Percentiles rank a stretch among this genome's conserved stretches.
phyloP scores from a whole-genome alignment of 2,329 filamentous ascomycete species.

The Aaosphaeria arxii region DNA sequence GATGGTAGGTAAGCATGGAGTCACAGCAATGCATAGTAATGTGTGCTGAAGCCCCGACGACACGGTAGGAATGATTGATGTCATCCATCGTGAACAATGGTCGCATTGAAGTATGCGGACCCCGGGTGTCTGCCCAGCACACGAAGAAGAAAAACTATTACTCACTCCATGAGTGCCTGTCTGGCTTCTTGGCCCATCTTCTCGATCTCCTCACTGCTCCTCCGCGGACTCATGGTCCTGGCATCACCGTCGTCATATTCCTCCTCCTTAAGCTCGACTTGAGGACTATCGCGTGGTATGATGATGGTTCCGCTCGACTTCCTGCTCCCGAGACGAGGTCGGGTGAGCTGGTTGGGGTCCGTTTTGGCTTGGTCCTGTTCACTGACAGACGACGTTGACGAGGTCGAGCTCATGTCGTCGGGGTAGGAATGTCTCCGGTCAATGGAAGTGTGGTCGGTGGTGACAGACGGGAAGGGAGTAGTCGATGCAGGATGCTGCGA shows the following conservation, averaged over 20 bases:
- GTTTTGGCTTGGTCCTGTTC: slow-evolving; percentile 30
- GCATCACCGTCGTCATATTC: slow-evolving; percentile 85
- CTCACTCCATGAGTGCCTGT: slow-evolving; percentile 59
- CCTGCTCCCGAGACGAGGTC: slow-evolving; percentile 68
- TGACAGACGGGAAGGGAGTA: slow-evolving; percentile 23
- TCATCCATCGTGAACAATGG: slow-evolving; percentile 3
- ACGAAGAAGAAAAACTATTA: slow-evolving; percentile 10
- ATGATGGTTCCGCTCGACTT: slow-evolving; percentile 82
- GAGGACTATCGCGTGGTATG: slow-evolving; percentile 71
- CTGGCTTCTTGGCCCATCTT: slow-evolving; percentile 80
- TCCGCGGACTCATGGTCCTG: slow-evolving; percentile 87
- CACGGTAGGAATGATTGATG: slow-evolving; percentile 6
- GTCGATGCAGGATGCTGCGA: slow-evolving; percentile 10
- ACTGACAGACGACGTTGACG: slow-evolving; percentile 46
- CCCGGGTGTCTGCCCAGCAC: not conserved
- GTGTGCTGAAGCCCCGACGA: not conserved
- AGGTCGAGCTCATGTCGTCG: slow-evolving; percentile 37
- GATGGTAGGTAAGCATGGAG: slow-evolving; percentile 11
- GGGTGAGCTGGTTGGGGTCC: slow-evolving; percentile 49
- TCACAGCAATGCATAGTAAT: slow-evolving; percentile 1
- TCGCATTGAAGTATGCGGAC: not conserved
- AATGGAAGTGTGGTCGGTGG: slow-evolving; percentile 9
- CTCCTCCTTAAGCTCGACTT: slow-evolving; percentile 69
- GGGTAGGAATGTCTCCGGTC: slow-evolving; percentile 24
- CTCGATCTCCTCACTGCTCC: slow-evolving; percentile 88